Conservation (phyloP, 441 rosid genomes). For the Viola pubescens region DNA sequence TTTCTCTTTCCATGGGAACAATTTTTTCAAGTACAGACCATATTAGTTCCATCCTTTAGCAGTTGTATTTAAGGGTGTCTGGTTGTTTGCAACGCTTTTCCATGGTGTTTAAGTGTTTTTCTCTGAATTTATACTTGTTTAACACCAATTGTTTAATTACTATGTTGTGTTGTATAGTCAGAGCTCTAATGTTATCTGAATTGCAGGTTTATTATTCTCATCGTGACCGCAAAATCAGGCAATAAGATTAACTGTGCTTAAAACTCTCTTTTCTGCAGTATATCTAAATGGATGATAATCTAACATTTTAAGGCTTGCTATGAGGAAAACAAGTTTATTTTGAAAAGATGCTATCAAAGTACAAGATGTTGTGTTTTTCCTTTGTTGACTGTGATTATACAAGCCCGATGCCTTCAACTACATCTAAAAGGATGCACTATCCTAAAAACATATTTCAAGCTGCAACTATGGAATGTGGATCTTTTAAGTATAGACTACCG, state of each 20-base stretch:
- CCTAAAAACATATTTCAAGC: not conserved
- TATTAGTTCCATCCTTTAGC: conserved; percentile 35
- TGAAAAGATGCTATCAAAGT: no score
- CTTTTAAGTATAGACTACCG: not conserved
- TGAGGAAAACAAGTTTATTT: no score
- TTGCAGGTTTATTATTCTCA: conserved; percentile 12
- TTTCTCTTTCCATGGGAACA: conserved; percentile 29
- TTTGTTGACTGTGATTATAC: not conserved
- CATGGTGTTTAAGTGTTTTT: not conserved
- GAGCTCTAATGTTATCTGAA: conserved; percentile 13
- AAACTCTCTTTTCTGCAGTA: not conserved
- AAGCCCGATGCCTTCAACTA: not conserved
- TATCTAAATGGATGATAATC: not conserved
- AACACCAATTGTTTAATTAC: conserved; percentile 7
- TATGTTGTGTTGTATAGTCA: conserved; percentile 2
- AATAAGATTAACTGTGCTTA: not conserved
- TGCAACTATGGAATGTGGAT: not conserved
- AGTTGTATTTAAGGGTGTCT: conserved; percentile 31
- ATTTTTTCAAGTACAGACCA: conserved; percentile 29
- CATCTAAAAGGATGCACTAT: not conserved
- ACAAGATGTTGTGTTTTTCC: no score
- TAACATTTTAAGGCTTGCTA: no score
- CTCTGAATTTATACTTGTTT: conserved; percentile 8
- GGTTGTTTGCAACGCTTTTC: no score
- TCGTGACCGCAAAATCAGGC: conserved; percentile 9